Conservation (phyloP, 495 filamentous ascomycete species). For the Sporormia fimetaria region DNA sequence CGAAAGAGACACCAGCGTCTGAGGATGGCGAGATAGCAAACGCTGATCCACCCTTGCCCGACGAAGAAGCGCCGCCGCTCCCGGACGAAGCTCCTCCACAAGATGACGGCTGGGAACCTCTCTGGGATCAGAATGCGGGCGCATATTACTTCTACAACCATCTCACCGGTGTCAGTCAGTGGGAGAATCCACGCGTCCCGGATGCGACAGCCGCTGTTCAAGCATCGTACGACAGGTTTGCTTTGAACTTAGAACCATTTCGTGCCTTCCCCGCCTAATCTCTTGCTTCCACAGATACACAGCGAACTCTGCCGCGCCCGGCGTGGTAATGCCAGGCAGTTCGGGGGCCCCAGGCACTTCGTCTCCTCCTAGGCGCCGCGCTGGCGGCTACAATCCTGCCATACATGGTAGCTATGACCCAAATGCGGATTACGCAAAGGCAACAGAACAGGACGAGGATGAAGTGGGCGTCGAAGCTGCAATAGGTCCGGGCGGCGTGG, state of each 20-base stretch:
- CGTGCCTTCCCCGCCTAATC: conserved; percentile 2
- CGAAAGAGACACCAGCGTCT: background rate
- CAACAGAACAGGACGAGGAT: conserved; percentile 28
- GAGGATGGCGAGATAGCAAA: background rate
- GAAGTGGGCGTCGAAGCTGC: conserved; percentile 26
- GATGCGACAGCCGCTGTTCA: conserved; percentile 25
- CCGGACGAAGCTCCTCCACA: conserved; percentile 32
- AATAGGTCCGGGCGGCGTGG: conserved; percentile 24
- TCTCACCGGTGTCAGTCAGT: conserved; percentile 62
- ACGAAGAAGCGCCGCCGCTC: conserved; percentile 39
- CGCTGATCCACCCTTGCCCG: background rate
- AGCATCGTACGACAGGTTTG: conserved; percentile 18
- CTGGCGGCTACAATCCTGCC: conserved; percentile 80
- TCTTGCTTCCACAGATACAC: conserved; percentile 2
- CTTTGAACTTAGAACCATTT: conserved; percentile 1
- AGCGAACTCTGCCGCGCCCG: conserved; percentile 13
- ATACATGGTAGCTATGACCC: conserved; percentile 96
- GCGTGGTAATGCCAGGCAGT: conserved; percentile 14
- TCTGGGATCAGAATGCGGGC: conserved; percentile 63
- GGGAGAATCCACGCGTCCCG: conserved; percentile 80
- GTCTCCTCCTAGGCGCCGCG: conserved; percentile 13
- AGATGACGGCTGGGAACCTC: conserved; percentile 84
- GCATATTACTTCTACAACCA: conserved; percentile 88
- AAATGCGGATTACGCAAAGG: conserved; percentile 72
- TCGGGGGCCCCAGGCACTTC: conserved; percentile 14